Conservation (phyloP, 2,329 filamentous ascomycete genomes). For the Geosmithia morbida region DNA sequence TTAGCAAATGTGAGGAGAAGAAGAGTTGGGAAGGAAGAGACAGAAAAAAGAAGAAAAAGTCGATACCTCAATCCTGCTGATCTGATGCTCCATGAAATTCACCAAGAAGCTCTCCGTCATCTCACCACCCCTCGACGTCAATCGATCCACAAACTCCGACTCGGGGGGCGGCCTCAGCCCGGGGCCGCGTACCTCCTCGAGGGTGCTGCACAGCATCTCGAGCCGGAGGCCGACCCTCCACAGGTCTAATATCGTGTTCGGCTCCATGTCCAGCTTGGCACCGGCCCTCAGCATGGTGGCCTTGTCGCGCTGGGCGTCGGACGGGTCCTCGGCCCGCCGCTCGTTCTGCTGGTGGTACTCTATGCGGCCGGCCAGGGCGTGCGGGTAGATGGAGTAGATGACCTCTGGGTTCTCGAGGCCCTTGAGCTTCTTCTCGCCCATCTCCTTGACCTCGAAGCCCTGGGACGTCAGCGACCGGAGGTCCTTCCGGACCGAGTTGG, state of each 20-base stretch:
- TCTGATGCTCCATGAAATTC: constrained; percentile 87
- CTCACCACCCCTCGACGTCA: constrained; percentile 57
- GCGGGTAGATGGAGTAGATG: constrained; percentile 90
- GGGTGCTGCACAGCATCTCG: constrained; percentile 80
- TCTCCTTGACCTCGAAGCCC: constrained; percentile 93
- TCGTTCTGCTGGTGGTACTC: constrained; percentile 47
- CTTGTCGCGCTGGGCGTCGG: constrained; percentile 23
- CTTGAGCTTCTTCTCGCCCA: constrained; percentile 90
- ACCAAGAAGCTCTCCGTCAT: constrained; percentile 79
- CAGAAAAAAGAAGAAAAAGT: constrained; percentile 11
- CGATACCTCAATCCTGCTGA: constrained; percentile 89
- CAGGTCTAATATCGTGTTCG: constrained; percentile 73
- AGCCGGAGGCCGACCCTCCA: constrained; percentile 82
- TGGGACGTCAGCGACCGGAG: constrained; percentile 75
- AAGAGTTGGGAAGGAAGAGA: background rate
- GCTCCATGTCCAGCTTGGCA: constrained; percentile 58
- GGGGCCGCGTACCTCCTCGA: constrained; percentile 55
- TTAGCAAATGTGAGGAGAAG: no score
- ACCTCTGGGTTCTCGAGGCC: constrained; percentile 94
- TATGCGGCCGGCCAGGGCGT: constrained; percentile 69
- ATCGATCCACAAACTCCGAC: constrained; percentile 62
- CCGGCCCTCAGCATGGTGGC: constrained; percentile 48
- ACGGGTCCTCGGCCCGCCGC: constrained; percentile 19
- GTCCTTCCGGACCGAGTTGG: constrained; percentile 72
- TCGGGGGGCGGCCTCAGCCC: constrained; percentile 69